Evolutionary conservation across 495 filamentous ascomycete species (phyloP).

Genomic region (Aspergillus diversus): DNA sequence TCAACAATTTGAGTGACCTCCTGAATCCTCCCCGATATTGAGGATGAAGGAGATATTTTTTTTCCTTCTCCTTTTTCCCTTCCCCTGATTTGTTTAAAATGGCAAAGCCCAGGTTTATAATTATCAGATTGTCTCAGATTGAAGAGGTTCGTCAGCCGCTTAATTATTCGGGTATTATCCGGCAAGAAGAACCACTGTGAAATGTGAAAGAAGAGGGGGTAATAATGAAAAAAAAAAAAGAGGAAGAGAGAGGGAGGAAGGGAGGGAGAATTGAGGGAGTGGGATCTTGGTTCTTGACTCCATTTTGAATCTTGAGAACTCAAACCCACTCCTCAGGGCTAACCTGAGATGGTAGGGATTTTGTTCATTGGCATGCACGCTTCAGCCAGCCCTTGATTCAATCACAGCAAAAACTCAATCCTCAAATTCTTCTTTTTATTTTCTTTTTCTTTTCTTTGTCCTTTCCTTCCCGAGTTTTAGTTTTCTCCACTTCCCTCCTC

Average conservation of each 20-base stretch:
- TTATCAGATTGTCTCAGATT: conserved; percentile 5
- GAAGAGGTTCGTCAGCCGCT: neutral
- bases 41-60: neutral
- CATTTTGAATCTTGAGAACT: no score
- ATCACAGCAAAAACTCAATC: neutral
- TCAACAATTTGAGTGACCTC: neutral
- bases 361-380: neutral
- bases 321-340: neutral
- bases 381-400: conserved; percentile 7
- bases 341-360: neutral
- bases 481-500: neutral
- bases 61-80: neutral
- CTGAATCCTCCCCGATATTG: neutral
- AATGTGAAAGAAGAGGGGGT: conserved; percentile 5
- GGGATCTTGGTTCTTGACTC: neutral
- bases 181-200: neutral
- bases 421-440: neutral
- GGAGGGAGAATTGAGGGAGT: neutral
- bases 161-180: conserved; percentile 9
- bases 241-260: neutral
- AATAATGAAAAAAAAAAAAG: neutral
- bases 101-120: no score
- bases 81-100: no score
- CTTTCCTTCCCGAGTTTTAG: neutral
- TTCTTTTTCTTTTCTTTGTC: conserved; percentile 3